These are phyloP conservation scores for Apostasia shenzhenica DNA, from an alignment of 106 monocot genomes.

Conservation along the genomic window DNA sequence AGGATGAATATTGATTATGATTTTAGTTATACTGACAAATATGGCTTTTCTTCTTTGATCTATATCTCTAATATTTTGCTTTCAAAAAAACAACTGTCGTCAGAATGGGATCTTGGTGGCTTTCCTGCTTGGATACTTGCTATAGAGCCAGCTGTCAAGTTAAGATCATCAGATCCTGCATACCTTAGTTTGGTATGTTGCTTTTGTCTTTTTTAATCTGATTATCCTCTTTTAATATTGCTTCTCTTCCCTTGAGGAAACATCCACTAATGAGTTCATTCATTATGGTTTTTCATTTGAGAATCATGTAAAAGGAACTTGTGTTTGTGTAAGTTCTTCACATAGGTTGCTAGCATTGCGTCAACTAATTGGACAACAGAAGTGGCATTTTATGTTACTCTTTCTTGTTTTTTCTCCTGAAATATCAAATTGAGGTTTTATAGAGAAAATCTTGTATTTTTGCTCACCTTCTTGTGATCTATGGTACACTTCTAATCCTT, in stretches of 20 bases:
- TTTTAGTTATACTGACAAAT: no score
- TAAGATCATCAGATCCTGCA: conserved; percentile 85
- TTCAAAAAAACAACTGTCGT: neutral
- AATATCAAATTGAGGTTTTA: no score
- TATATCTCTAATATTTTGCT: neutral
- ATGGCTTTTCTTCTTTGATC: neutral
- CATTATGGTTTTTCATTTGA: neutral
- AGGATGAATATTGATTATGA: no score
- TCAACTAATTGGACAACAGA: no score
- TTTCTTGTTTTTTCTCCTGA: no score
- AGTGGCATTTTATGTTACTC: no score
- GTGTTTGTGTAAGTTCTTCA: no score
- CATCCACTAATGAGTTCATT: neutral
- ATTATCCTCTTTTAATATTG: neutral
- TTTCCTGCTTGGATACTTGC: conserved; percentile 97
- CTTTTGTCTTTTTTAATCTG: neutral
- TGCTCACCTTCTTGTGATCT: no score
- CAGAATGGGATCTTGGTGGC: conserved; percentile 99
- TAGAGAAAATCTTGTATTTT: no score
- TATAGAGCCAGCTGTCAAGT: conserved; percentile 59
- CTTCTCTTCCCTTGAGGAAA: neutral
- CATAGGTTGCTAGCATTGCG: no score
- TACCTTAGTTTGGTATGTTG: conserved; percentile 68
- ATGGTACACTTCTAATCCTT: no score
- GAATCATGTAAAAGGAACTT: no score